A percentile compares a stretch with the other conserved stretches of the same genome.
Conservation (phyloP, 495 filamentous ascomycete genomes). For the Neurospora cerealis region DNA sequence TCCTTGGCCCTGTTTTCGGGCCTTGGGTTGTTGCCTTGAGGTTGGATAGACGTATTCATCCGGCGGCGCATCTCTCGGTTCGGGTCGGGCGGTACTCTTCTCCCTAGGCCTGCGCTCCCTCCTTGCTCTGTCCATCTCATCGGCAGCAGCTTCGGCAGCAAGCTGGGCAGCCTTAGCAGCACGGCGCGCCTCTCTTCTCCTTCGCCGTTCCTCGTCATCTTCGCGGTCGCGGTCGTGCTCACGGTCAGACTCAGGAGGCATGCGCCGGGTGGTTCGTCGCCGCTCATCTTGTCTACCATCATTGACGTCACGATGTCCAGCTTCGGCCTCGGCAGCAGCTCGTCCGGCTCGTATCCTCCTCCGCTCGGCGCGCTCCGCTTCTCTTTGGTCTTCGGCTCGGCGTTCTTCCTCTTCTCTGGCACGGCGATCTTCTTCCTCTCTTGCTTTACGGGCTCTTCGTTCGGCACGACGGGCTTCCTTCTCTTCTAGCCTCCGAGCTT, state of each 20-base stretch:
- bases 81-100: constrained; percentile 12
- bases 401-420: constrained; percentile 32
- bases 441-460: constrained; percentile 34
- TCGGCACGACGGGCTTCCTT: constrained; percentile 43
- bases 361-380: constrained; percentile 34
- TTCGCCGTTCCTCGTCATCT: constrained; percentile 42
- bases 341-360: constrained; percentile 32
- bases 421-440: constrained; percentile 33
- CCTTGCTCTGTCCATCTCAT: not conserved
- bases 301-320: constrained; percentile 32
- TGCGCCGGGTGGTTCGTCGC: constrained; percentile 12
- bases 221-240: not conserved
- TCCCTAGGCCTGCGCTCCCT: constrained; percentile 6
- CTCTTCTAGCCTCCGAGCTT: constrained; percentile 38
- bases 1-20: constrained; percentile 25
- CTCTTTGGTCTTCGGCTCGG: constrained; percentile 28
- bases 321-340: constrained; percentile 34
- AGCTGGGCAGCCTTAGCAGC: constrained; percentile 20
- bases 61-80: constrained; percentile 21
- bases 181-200: constrained; percentile 37
- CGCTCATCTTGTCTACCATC: constrained; percentile 10
- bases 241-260: constrained; percentile 4
- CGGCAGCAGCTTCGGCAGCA: not conserved
- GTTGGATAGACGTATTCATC: constrained; percentile 36
- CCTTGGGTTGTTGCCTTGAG: constrained; percentile 16